These are phyloP conservation scores for Ilyonectria robusta DNA, from an alignment of 2,329 filamentous ascomycete genomes.

Conservation along the genomic window DNA sequence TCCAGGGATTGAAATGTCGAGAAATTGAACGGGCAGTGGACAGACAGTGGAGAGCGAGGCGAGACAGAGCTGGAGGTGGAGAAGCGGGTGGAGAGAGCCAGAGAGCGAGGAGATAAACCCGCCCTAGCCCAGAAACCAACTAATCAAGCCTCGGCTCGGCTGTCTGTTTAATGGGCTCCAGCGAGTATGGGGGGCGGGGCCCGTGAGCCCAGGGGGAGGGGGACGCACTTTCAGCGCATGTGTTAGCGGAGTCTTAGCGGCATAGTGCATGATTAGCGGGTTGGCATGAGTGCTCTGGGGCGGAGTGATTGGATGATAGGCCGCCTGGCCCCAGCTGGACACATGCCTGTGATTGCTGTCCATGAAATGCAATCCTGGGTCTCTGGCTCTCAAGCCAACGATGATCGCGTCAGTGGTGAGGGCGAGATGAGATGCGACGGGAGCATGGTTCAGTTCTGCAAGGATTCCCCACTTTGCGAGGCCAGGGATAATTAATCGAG, in stretches of 20 bases:
- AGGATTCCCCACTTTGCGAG: conserved; percentile 25
- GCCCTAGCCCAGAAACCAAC: neutral
- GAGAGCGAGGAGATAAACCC: neutral
- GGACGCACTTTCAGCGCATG: conserved; percentile 5
- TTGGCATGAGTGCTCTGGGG: neutral
- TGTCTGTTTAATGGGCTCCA: conserved; percentile 1
- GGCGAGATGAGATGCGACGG: neutral
- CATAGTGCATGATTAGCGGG: conserved; percentile 8
- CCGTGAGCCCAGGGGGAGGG: neutral
- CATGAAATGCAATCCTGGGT: neutral
- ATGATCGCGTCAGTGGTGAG: neutral
- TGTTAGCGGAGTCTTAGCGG: conserved; percentile 9
- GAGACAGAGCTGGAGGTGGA: neutral
- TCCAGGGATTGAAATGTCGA: conserved; percentile 1
- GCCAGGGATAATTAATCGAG: neutral
- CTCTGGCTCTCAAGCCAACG: neutral
- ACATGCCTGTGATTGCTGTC: neutral
- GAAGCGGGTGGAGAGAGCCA: neutral
- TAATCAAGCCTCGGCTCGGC: conserved; percentile 9
- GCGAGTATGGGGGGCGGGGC: neutral
- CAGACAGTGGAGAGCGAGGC: neutral
- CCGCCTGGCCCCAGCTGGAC: neutral
- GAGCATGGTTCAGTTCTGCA: neutral
- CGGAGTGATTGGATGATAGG: neutral
- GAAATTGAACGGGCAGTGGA: neutral